Evolutionary conservation across 23 red algal genomes (phyloP).

Genomic region (Cyanidiococcus yangmingshanensis): DNA sequence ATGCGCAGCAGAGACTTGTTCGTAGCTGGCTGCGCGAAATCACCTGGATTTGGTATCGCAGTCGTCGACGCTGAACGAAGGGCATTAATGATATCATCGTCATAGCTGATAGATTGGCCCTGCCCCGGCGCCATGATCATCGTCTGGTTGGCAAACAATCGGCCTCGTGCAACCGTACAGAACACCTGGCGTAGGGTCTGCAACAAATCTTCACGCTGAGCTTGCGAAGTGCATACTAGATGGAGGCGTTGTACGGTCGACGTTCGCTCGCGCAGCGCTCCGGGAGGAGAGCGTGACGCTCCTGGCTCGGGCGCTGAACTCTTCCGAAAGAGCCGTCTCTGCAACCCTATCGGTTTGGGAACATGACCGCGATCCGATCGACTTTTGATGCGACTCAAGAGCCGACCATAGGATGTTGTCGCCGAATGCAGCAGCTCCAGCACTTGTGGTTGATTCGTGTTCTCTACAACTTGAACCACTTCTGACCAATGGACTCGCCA

Average conservation of each 20-base stretch:
- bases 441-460: neutral
- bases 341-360: neutral
- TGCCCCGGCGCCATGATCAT: neutral
- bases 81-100: too few species aligned
- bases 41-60: too few species aligned
- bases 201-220: neutral
- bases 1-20: too few species aligned
- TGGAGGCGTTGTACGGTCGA: neutral
- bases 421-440: neutral
- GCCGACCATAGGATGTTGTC: neutral
- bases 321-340: neutral
- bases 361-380: neutral
- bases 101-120: too few species aligned
- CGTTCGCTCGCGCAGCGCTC: neutral
- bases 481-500: neutral
- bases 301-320: neutral
- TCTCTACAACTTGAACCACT: slow-evolving; percentile 7
- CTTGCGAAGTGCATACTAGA: neutral
- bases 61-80: too few species aligned
- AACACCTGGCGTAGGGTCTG: neutral
- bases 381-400: neutral
- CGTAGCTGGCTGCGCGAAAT: too few species aligned
- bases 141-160: neutral
- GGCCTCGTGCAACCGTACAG: slow-evolving; percentile 8
- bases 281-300: neutral